These are phyloP conservation scores for Saccharomycopsis hybrid DNA, from an alignment of 1,139 yeast species.

Conservation along the genomic window DNA sequence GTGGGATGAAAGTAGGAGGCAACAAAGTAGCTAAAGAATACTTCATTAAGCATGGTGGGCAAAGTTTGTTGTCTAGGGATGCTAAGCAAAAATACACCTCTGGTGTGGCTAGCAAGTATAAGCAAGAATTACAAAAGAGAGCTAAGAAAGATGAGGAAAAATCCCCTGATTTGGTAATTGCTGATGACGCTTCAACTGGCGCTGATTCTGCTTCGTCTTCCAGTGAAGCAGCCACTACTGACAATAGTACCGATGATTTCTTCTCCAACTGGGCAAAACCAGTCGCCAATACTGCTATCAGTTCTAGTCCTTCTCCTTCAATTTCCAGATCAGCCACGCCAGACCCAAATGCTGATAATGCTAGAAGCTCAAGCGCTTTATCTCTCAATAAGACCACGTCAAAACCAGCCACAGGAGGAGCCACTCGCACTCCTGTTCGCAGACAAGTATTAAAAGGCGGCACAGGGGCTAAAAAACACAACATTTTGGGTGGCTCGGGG, in stretches of 20 bases:
- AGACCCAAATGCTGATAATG: constrained; percentile 75
- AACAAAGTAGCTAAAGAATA: constrained; percentile 80
- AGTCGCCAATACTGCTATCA: constrained; percentile 34
- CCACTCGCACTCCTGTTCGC: constrained; percentile 25
- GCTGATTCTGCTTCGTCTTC: constrained; percentile 30
- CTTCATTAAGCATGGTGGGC: constrained; percentile 78
- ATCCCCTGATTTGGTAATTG: constrained; percentile 58
- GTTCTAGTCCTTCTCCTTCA: constrained; percentile 34
- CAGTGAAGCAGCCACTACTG: constrained; percentile 29
- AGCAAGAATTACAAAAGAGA: constrained; percentile 67
- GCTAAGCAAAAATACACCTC: constrained; percentile 78
- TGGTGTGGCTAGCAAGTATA: constrained; percentile 69
- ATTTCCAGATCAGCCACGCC: constrained; percentile 47
- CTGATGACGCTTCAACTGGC: constrained; percentile 34
- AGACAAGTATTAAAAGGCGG: constrained; percentile 20
- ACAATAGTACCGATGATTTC: constrained; percentile 58
- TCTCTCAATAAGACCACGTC: constrained; percentile 28
- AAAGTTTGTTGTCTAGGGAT: constrained; percentile 55
- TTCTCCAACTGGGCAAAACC: constrained; percentile 91
- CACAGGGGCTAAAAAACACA: constrained; percentile 28
- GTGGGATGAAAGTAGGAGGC: constrained; percentile 91
- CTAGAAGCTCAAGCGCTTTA: constrained; percentile 25
- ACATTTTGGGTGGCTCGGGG: constrained; percentile 30
- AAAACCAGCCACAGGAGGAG: constrained; percentile 26
- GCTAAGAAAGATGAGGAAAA: constrained; percentile 59